Evolutionary conservation across 2,329 filamentous ascomycete genomes (phyloP), one percentile per base, ranked within the genome.

Genomic region (Zasmidium cellare): DNA sequence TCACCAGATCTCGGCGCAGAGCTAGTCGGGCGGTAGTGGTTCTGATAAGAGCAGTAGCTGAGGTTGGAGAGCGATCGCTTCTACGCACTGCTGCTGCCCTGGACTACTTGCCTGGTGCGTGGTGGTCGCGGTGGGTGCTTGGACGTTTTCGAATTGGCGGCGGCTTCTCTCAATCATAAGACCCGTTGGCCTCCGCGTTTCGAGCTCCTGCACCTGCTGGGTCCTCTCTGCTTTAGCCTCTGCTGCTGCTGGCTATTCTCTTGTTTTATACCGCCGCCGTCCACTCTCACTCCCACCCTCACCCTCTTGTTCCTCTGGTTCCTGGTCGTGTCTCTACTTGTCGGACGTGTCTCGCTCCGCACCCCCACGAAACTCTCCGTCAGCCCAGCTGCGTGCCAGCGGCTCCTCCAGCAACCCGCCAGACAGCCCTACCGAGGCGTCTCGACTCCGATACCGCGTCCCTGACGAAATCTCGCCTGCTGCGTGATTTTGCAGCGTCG

Each of bases 171-270:
- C 16, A 7, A 25, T 18, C 24, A 49, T 55, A 56, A 56, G 53
- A 56, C 53, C 53, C 53, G 46, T 44, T 56, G 46, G 28, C 41
- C 53, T 56, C 53, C 53, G 53, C 53, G n/a, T 31, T 2, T 53
- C 41, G 38, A 46, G 20, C 44, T 53, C 51, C 24, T 24, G 28
- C 23, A 18, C 18, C 14, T 47, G 14, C 38, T 23, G 14, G 24
- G 22, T n/a, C 38, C 20, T 24, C 24, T 38, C n/a, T n/a, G n/a
- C n/a, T n/a, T n/a, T n/a, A n/a, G n/a, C n/a, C n/a, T n/a, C n/a
- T n/a, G n/a, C n/a, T n/a, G n/a, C n/a, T n/a, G n/a, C n/a, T n/a
- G n/a, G n/a, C n/a, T n/a, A n/a, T n/a, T n/a, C n/a, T n/a, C n/a
- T 20, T 46, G 45, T 20, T 53, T 24, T 24, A 31, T 53, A 25